These are phyloP conservation scores for Phycomyces blakesleeanus DNA, from an alignment of 192 early-diverging fungal species.

Conservation along the genomic window DNA sequence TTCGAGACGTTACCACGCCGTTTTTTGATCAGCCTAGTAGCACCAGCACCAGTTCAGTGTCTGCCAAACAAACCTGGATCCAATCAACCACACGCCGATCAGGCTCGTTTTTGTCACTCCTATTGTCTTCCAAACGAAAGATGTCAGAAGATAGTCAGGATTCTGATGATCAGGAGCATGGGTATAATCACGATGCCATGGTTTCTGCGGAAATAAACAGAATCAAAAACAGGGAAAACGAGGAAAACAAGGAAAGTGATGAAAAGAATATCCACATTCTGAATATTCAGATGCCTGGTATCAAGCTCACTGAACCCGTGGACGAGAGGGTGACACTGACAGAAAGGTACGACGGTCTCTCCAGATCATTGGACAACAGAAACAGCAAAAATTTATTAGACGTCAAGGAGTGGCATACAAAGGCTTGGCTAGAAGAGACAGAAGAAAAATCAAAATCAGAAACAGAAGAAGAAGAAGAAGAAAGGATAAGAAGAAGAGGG, in stretches of 20 bases:
- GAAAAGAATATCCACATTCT: neutral
- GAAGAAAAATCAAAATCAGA: no score
- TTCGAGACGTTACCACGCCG: conserved; percentile 63
- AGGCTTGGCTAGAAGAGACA: neutral
- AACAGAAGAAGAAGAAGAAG: no score
- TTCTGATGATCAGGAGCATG: neutral
- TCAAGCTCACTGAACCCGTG: neutral
- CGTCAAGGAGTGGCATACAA: neutral
- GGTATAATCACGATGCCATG: neutral
- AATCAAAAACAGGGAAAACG: conserved; percentile 4
- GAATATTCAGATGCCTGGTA: conserved; percentile 5
- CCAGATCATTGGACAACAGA: no score
- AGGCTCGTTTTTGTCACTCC: neutral
- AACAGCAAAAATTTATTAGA: neutral
- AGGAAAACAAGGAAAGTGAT: no score
- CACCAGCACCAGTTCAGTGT: neutral
- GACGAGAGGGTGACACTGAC: no score
- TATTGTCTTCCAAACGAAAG: no score
- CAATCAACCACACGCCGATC: conserved; percentile 3
- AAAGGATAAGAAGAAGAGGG: no score
- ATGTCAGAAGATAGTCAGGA: no score
- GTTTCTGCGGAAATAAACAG: neutral
- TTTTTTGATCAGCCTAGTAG: conserved; percentile 4
- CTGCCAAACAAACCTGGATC: conserved; percentile 10
- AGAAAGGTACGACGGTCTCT: no score